Percentiles rank a stretch among this genome's conserved stretches.
Evolutionary conservation across 345 rosid species (phyloP).

Genomic region (Gossypium stocksii): DNA sequence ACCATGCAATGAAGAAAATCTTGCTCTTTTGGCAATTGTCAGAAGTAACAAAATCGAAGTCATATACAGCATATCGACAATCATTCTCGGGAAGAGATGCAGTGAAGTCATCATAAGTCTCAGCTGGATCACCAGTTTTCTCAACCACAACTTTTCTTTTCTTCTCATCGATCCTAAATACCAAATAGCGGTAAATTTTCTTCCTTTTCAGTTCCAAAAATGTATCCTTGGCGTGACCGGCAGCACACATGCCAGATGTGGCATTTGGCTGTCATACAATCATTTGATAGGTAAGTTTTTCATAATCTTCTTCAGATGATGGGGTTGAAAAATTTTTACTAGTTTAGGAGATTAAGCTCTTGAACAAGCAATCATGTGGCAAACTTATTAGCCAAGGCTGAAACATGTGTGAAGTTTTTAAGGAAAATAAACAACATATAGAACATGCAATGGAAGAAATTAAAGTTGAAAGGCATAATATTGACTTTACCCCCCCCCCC

Average conservation of each 20-base stretch:
- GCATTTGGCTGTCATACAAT: conserved; percentile 57
- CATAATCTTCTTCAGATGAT: not conserved
- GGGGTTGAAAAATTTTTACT: not conserved
- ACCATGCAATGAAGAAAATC: conserved; percentile 68
- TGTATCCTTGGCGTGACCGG: conserved; percentile 52
- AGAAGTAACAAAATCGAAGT: conserved; percentile 57
- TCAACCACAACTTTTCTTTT: conserved; percentile 60
- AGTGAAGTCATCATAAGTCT: conserved; percentile 63
- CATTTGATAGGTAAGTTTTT: not conserved
- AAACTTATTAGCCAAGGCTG: not conserved
- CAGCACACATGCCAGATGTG: conserved; percentile 74
- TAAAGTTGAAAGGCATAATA: not conserved
- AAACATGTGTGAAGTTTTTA: not conserved
- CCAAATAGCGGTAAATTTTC: conserved; percentile 59
- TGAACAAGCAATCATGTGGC: not conserved
- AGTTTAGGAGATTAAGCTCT: not conserved
- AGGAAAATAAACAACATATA: not conserved
- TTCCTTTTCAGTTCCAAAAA: conserved; percentile 68
- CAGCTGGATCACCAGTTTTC: conserved; percentile 58
- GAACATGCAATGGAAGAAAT: not conserved
- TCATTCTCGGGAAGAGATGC: conserved; percentile 65
- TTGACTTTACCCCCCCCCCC: not conserved
- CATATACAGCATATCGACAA: conserved; percentile 69
- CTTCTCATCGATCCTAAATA: conserved; percentile 62
- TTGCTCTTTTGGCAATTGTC: conserved; percentile 81